These are phyloP conservation scores for Fusarium fujikuroi DNA, from an alignment of 2,329 filamentous ascomycete species.

Conservation along the genomic window DNA sequence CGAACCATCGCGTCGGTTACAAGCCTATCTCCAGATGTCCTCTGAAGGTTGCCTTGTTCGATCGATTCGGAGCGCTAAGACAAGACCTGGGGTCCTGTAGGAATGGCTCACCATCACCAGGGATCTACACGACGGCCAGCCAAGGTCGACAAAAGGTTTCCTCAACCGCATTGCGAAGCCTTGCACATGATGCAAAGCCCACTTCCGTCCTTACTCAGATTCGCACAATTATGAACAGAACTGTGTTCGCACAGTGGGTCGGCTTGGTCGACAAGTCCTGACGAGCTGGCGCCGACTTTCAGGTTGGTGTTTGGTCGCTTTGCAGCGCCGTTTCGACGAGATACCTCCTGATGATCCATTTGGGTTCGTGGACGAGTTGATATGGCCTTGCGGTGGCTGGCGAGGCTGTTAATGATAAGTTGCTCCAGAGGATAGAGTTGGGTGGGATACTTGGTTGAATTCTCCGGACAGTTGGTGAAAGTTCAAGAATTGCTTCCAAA, in stretches of 20 bases:
- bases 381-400: neutral
- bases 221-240: constrained; percentile 39
- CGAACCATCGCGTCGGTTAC: constrained; percentile 9
- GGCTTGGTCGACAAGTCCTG: constrained; percentile 35
- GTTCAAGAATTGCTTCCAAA: neutral
- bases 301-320: constrained; percentile 6
- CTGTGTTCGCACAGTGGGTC: constrained; percentile 41
- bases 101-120: neutral
- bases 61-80: neutral
- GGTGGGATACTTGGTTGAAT: neutral
- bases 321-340: neutral
- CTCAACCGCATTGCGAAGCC: neutral
- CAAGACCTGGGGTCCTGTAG: neutral
- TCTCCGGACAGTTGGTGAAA: neutral
- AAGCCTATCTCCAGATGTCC: neutral
- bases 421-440: neutral
- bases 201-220: constrained; percentile 29
- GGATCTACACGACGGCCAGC: neutral
- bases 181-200: constrained; percentile 41
- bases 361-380: neutral
- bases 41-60: neutral
- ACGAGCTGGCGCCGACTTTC: neutral
- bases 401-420: neutral
- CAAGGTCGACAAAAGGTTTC: neutral
- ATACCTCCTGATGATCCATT: constrained; percentile 9